Conservation (phyloP, 2,329 filamentous ascomycete species). For the Orbilia oligospora region DNA sequence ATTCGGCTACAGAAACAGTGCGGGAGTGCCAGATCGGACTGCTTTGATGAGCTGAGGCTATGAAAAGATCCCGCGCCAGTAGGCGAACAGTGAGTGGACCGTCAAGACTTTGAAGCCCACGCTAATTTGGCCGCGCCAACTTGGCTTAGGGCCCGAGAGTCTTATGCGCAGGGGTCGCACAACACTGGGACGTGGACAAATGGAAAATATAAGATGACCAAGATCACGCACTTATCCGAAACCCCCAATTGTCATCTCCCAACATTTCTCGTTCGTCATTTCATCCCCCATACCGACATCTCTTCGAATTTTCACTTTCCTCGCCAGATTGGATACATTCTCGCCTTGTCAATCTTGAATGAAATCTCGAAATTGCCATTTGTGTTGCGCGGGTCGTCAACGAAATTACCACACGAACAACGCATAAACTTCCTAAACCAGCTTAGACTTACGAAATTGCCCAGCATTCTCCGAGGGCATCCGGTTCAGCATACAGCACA, state of each 20-base stretch:
- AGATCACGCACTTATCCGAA: conserved; percentile 29
- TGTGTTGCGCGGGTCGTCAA: conserved; percentile 10
- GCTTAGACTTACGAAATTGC: conserved; percentile 21
- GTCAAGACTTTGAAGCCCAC: conserved; percentile 33
- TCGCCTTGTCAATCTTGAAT: conserved; percentile 8
- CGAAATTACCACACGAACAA: conserved; percentile 58
- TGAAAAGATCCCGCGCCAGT: conserved; percentile 28
- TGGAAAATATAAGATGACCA: conserved; percentile 26
- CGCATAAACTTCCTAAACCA: conserved; percentile 41
- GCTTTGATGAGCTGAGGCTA: conserved; percentile 30
- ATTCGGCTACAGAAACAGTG: conserved; percentile 25
- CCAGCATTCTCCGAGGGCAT: conserved; percentile 37
- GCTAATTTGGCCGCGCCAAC: conserved; percentile 22
- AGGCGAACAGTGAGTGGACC: conserved; percentile 25
- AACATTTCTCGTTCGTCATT: conserved; percentile 17
- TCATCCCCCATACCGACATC: background rate
- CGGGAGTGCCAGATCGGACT: conserved; percentile 21
- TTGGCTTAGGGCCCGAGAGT: conserved; percentile 27
- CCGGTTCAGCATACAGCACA: conserved; percentile 12
- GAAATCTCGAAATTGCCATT: conserved; percentile 22
- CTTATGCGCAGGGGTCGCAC: conserved; percentile 7
- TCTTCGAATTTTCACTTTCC: too few species aligned
- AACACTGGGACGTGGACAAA: conserved; percentile 20
- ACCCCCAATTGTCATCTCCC: background rate
- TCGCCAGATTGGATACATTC: background rate